Base-by-base conservation (phyloP, 2,329 filamentous ascomycete species). In the Calcarisporium arbuscula region DNA sequence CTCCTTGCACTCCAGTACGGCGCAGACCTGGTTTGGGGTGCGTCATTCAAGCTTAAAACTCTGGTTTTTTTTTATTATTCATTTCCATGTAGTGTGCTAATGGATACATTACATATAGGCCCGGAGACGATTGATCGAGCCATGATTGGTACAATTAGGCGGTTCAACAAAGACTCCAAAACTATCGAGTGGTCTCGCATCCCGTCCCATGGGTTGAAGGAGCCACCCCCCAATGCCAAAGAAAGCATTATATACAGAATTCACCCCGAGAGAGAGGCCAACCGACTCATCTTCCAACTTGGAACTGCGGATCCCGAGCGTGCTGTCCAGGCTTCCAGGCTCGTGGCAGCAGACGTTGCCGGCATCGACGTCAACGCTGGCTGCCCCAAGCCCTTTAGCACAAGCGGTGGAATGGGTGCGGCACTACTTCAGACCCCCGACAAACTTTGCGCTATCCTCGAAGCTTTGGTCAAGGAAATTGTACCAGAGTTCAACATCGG, bases 321-420 rank as follows among this genome's bases (percentile, higher is more conserved):
- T 19, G 92, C 92, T 1, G 89, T 96, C 0, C 66, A 84, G 56
- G 89, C 90, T 1, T 88, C 90, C 3, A 80, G 80, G 34, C 64
- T 95, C 12, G 82, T 98, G 15, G 92, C 89, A 1, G 74, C 67
- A 10, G 87, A 96, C 60, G 92, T 98, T 4, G 80, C 82, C 1
- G 92, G 92, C 40, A 95, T 98, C 48, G 92, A 96, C 57, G 83
- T 98, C 42, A 98, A 98, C 58, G 88, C 92, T 0, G 92, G 92
- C n/a, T 98, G 92, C 55, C 92, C 92, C 1, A 98, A 98, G 61
- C 85, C 90, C 1, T 98, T 98, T 61, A 94, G 85, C 52, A 95
- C 90, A 3, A 76, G 75, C 43, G 88, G 88, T 40, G 92, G 92
- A 31, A 98, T 98, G 92, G 92, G 92, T 31, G 92, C 92, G 1